Base-by-base conservation (phyloP, 192 early-diverging fungal species). In the Funneliformis mosseae region DNA sequence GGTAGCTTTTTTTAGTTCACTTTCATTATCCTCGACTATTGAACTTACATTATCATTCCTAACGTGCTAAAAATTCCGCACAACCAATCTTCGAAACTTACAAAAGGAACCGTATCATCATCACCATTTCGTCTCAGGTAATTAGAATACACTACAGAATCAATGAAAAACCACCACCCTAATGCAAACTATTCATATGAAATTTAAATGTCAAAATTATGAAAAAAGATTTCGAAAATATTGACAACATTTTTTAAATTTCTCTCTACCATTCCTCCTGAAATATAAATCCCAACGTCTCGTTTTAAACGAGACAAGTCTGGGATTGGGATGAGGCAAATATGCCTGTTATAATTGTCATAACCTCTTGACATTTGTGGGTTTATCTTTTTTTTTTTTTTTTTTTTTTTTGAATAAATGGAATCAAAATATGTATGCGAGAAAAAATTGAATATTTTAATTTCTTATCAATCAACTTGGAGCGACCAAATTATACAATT, bases 151-250 rank as follows among this genome's bases (percentile, higher is more conserved):
- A 85, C 85, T 27, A 88, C 84, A 23, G 88, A 87, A 73, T 91
- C 90, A n/a, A 91, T 85, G 81, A 91, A 91, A 39, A 87, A 85
- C 90, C 90, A 91, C 90, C 90, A 91, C 14, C 90, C 90, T 60
- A 89, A 70, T 4, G 88, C 90, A 80, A 91, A 86, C 90, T 91
- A 79, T 60, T 14, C 46, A 42, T 48, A 28, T 3, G 28, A 39
- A n/a, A 43, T 8, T 25, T 16, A 50, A 59, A 68, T 74, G 21
- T 60, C 12, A 21, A 61, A 48, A 46, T 5, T 48, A 80, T 62
- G 39, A 61, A 73, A 28, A 74, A 23, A 63, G 23, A 43, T 41
- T 42, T 21, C 27, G 33, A 18, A 12, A 25, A 28, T 5, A 39
- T 38, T 27, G 16, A 38, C 10, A 28, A 14, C 27, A n/a, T 28